Conservation (phyloP, 805 yeast genomes). For the Saccharomyces jurei region DNA sequence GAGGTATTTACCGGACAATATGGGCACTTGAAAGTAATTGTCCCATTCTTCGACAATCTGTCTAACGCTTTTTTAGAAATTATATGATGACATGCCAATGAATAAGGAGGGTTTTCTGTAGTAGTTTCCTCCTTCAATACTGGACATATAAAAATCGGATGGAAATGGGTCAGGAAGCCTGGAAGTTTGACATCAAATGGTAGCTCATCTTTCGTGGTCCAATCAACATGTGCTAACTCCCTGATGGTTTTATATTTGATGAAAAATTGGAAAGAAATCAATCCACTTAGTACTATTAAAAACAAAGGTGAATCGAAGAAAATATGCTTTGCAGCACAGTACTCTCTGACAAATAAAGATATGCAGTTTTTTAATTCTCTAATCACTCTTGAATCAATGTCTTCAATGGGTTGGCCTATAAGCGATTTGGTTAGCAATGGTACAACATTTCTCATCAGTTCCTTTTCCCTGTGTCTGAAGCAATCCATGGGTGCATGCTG, state of each 20-base stretch:
- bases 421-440: constrained; percentile 36
- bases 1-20: constrained; percentile 52
- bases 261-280: constrained; percentile 45
- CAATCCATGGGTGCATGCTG: constrained; percentile 21
- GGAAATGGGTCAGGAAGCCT: constrained; percentile 40
- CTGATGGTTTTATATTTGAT: constrained; percentile 38
- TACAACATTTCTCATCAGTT: constrained; percentile 34
- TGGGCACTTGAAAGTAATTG: constrained; percentile 56
- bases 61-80: constrained; percentile 47
- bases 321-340: constrained; percentile 41
- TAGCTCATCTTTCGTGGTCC: constrained; percentile 52
- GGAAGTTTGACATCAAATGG: constrained; percentile 59
- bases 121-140: constrained; percentile 62
- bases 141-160: constrained; percentile 65
- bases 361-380: constrained; percentile 18
- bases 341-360: constrained; percentile 39
- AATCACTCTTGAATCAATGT: constrained; percentile 11
- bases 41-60: constrained; percentile 37
- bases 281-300: constrained; percentile 43
- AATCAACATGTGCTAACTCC: constrained; percentile 30
- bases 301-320: constrained; percentile 48
- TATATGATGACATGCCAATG: constrained; percentile 57
- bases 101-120: constrained; percentile 51
- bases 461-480: constrained; percentile 33
- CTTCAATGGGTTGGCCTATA: constrained; percentile 12